phyloP scores from a whole-genome alignment of 768 basidiomycete genomes.

The Xerocomus spinulosus region DNA sequence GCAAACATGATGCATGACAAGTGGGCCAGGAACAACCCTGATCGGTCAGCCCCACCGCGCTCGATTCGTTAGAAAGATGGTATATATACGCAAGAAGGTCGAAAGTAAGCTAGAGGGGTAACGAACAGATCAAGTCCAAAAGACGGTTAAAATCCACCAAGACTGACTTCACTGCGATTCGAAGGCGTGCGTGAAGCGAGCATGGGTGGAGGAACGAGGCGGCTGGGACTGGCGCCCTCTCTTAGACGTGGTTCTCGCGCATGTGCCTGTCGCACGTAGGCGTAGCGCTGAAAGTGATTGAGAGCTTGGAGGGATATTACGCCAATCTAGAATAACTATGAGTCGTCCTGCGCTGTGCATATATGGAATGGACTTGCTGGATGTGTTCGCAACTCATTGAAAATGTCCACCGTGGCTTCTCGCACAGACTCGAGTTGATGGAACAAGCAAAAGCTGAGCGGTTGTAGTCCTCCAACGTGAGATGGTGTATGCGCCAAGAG shows the following conservation, averaged over 20 bases:
- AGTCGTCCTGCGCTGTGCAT: neutral
- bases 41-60: no score
- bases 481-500: conserved; percentile 74
- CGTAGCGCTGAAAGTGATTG: conserved; percentile 87
- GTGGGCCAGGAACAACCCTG: no score
- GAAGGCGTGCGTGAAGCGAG: conserved; percentile 38
- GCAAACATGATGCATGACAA: no score
- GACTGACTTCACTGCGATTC: conserved; percentile 43
- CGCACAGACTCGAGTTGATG: conserved; percentile 77
- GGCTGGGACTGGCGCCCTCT: conserved; percentile 24
- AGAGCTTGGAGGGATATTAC: conserved; percentile 70
- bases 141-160: conserved; percentile 29
- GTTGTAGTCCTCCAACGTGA: conserved; percentile 76
- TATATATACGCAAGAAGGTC: conserved; percentile 30
- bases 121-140: conserved; percentile 1
- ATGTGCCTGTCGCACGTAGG: conserved; percentile 80
- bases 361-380: conserved; percentile 48
- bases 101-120: conserved; percentile 25
- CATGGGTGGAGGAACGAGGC: conserved; percentile 32
- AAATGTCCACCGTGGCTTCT: conserved; percentile 76
- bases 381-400: conserved; percentile 72
- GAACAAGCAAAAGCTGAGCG: conserved; percentile 86
- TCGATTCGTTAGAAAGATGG: no score
- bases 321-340: conserved; percentile 53
- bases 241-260: conserved; percentile 47